A percentile compares a stretch with the other conserved stretches of the same genome.
Conservation (phyloP, 2,329 filamentous ascomycete genomes). For the Cercospora sp. region DNA sequence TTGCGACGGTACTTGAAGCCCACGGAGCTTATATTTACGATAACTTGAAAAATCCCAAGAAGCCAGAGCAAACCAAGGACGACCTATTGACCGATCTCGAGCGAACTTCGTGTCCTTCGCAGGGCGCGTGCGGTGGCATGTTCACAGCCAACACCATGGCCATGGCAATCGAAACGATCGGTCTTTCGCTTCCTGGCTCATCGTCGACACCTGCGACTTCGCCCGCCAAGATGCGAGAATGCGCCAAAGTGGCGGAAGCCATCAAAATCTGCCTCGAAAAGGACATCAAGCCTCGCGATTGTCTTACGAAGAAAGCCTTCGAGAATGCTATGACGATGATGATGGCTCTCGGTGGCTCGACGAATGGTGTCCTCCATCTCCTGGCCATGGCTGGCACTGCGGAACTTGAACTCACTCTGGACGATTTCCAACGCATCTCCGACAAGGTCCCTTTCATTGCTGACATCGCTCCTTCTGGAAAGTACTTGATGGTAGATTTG, state of each 20-base stretch:
- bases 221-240: conserved; percentile 83
- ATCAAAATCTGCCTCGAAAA: conserved; percentile 79
- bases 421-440: conserved; percentile 79
- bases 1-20: conserved; percentile 85
- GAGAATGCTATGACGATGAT: conserved; percentile 88
- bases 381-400: conserved; percentile 88
- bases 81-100: conserved; percentile 86
- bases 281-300: conserved; percentile 77
- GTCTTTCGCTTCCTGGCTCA: conserved; percentile 77
- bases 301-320: conserved; percentile 77
- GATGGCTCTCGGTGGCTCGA: conserved; percentile 88
- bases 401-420: conserved; percentile 72
- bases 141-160: conserved; percentile 96
- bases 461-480: conserved; percentile 79
- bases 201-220: conserved; percentile 79
- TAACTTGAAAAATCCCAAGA: conserved; percentile 68
- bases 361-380: conserved; percentile 85
- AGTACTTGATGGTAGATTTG: conserved; percentile 85
- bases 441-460: conserved; percentile 84
- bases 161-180: conserved; percentile 86
- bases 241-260: conserved; percentile 74
- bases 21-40: conserved; percentile 80
- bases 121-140: conserved; percentile 87
- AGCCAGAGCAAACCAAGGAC: conserved; percentile 66
- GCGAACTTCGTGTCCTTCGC: conserved; percentile 72